Conservation (phyloP, 495 filamentous ascomycete genomes). For the Staphylotrichum tortipilum region DNA sequence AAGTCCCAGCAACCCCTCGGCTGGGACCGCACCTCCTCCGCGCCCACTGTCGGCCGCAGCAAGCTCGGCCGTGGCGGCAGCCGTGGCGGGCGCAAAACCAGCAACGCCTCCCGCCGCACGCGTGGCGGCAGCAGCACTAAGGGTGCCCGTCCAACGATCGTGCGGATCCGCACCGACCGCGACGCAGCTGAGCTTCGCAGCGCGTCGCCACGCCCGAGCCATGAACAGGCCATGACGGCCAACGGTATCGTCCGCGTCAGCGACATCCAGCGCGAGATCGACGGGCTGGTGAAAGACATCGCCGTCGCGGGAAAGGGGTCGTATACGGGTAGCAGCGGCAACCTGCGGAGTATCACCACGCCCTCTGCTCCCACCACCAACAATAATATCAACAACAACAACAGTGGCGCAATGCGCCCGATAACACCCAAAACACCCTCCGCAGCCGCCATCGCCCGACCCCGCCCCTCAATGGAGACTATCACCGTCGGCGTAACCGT, state of each 20-base stretch:
- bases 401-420: not conserved
- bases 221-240: slow-evolving; percentile 38
- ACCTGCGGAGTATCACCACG: no score
- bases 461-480: slow-evolving; percentile 10
- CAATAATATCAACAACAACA: not conserved
- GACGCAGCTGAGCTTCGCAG: slow-evolving; percentile 29
- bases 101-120: not conserved
- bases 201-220: slow-evolving; percentile 30
- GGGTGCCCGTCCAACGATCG: slow-evolving; percentile 19
- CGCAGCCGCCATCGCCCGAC: not conserved
- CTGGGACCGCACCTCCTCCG: slow-evolving; percentile 10
- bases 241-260: slow-evolving; percentile 36
- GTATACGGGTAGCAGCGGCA: slow-evolving; percentile 14
- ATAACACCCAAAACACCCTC: not conserved
- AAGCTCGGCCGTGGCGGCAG: slow-evolving; percentile 19
- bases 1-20: slow-evolving; percentile 14
- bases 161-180: slow-evolving; percentile 17
- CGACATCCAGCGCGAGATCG: slow-evolving; percentile 31
- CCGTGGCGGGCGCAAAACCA: slow-evolving; percentile 13
- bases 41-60: not conserved
- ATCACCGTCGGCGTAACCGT: slow-evolving; percentile 3
- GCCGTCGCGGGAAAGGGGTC: slow-evolving; percentile 17
- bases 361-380: no score
- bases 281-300: slow-evolving; percentile 26
- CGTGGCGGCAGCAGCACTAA: slow-evolving; percentile 12